Conservation (phyloP, 1,284 basidiomycete genomes). For the Rhodofomes roseus region DNA sequence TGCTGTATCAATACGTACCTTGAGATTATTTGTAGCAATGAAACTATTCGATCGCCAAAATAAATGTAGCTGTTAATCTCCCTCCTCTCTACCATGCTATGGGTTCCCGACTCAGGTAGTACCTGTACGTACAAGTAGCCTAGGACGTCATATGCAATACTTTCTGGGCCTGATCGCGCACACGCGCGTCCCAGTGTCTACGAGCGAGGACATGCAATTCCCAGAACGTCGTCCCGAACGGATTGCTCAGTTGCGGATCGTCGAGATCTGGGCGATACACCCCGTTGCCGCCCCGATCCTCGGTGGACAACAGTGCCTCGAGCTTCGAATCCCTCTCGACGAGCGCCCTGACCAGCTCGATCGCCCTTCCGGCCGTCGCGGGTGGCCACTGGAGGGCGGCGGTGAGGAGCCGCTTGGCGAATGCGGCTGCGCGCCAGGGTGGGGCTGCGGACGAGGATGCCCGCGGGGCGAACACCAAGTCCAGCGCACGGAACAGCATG, state of each 20-base stretch:
- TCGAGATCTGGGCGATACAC: conserved; percentile 80
- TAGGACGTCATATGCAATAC: conserved; percentile 13
- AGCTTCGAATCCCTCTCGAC: conserved; percentile 78
- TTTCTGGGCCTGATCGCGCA: conserved; percentile 40
- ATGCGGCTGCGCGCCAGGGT: conserved; percentile 83
- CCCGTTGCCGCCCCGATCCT: conserved; percentile 77
- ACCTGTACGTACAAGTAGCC: conserved; percentile 6
- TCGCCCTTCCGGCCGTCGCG: conserved; percentile 54
- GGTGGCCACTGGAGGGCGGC: conserved; percentile 82
- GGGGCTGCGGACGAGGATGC: conserved; percentile 54
- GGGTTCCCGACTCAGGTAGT: neutral
- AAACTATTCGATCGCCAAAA: conserved; percentile 6
- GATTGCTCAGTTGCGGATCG: conserved; percentile 80
- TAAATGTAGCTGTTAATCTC: conserved; percentile 20
- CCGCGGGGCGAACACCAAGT: conserved; percentile 73
- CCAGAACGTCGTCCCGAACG: conserved; percentile 70
- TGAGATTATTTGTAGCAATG: conserved; percentile 14
- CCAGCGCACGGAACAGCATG: conserved; percentile 84
- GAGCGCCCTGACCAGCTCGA: conserved; percentile 73
- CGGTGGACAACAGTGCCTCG: conserved; percentile 80
- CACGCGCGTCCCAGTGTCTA: conserved; percentile 58
- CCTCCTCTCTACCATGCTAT: neutral
- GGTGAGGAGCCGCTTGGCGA: conserved; percentile 85
- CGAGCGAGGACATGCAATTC: conserved; percentile 58
- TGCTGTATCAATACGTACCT: conserved; percentile 6